Evolutionary conservation across 2,329 filamentous ascomycete species (phyloP).

Genomic region (Scytalidium lignicola): DNA sequence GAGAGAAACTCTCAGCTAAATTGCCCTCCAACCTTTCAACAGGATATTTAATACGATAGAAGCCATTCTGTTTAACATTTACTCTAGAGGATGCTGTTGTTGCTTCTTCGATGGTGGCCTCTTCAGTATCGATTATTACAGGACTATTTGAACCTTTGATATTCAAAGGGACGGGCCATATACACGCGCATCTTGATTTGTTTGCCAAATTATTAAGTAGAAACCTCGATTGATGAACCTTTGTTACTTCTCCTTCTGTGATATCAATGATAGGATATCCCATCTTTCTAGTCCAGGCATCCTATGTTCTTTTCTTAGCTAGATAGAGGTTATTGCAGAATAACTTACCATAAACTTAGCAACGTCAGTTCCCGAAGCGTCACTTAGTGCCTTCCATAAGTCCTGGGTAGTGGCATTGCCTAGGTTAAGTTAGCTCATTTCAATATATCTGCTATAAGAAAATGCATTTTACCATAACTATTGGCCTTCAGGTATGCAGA

Average conservation of each 20-base stretch:
- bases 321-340: no score
- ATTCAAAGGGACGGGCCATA: slow-evolving; percentile 55
- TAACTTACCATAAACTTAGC: slow-evolving; percentile 53
- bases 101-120: no score
- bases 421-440: no score
- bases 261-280: slow-evolving; percentile 65
- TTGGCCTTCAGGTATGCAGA: slow-evolving; percentile 65
- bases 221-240: slow-evolving; percentile 65
- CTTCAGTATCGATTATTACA: slow-evolving; percentile 43
- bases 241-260: slow-evolving; percentile 39
- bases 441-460: no score
- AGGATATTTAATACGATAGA: slow-evolving; percentile 63
- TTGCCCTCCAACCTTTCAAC: slow-evolving; percentile 48
- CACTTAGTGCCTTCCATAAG: slow-evolving; percentile 61
- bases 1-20: no score
- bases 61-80: slow-evolving; percentile 63
- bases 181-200: slow-evolving; percentile 48
- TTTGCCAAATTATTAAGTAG: slow-evolving; percentile 53
- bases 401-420: slow-evolving; percentile 53
- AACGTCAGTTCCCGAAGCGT: slow-evolving; percentile 66
- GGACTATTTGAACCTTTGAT: slow-evolving; percentile 58
- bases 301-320: slow-evolving; percentile 16
- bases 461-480: slow-evolving; percentile 47
- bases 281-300: slow-evolving; percentile 68
- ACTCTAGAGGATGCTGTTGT: slow-evolving; percentile 62